phyloP scores from a whole-genome alignment of 129 eudicot species.

The Artemisia annua region DNA sequence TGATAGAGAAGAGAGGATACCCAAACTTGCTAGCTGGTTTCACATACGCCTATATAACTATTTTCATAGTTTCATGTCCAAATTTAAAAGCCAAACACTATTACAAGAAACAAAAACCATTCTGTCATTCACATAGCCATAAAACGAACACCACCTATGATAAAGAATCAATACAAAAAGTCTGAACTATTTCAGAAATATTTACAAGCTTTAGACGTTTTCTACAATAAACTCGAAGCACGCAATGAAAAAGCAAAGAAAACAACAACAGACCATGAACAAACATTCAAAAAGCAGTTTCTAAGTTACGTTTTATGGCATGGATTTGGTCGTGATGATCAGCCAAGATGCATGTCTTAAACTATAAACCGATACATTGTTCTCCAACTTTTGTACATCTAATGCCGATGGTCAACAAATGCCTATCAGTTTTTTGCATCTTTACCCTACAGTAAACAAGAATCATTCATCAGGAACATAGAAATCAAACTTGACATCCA shows the following conservation, averaged over 20 bases:
- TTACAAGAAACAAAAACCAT: too few relatives aligned
- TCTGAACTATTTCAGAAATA: neutral
- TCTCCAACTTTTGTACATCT: slow-evolving; percentile 6
- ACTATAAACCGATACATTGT: neutral
- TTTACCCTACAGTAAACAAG: neutral
- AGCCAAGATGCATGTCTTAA: neutral
- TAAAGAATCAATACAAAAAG: neutral
- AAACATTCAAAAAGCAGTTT: neutral
- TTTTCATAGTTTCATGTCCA: too few relatives aligned
- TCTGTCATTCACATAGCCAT: too few relatives aligned
- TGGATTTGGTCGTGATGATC: neutral
- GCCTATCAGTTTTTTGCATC: neutral
- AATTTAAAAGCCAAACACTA: too few relatives aligned
- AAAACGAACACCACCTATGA: too few relatives aligned
- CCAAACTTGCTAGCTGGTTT: too few relatives aligned
- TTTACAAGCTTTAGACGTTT: neutral
- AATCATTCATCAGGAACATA: slow-evolving; percentile 56
- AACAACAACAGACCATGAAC: neutral
- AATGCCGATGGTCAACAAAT: neutral
- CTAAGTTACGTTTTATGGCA: neutral
- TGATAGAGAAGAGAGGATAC: too few relatives aligned
- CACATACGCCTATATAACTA: too few relatives aligned
- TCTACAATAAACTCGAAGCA: neutral
- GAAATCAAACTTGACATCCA: slow-evolving; percentile 84
- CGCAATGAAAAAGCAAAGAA: neutral